Conservation (phyloP, 345 rosid genomes). For the Salix purpurea region DNA sequence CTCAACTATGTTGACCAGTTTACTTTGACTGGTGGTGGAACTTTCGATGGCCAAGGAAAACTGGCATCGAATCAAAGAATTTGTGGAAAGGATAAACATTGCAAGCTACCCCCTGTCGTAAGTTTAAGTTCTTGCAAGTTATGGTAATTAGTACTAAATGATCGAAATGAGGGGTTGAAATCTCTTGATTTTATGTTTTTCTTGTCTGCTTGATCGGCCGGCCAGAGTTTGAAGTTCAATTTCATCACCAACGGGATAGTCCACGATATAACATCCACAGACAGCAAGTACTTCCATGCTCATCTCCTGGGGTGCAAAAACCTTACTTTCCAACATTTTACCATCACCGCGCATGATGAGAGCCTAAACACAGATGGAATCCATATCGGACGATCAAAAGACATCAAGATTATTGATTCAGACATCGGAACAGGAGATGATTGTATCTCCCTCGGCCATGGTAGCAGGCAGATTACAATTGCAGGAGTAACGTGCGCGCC, state of each 20-base stretch:
- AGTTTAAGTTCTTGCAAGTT: background rate
- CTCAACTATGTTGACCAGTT: conserved; percentile 24
- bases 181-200: background rate
- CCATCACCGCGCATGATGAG: background rate
- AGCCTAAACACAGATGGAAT: background rate
- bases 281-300: background rate
- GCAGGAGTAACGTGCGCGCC: background rate
- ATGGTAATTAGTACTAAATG: background rate
- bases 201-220: background rate
- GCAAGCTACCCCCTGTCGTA: background rate
- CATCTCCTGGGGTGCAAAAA: background rate
- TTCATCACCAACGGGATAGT: background rate
- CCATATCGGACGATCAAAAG: background rate
- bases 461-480: background rate
- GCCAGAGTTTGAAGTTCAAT: background rate
- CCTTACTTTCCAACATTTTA: background rate
- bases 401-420: background rate
- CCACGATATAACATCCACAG: background rate
- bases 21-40: background rate
- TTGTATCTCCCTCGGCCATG: background rate
- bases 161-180: background rate
- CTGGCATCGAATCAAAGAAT: background rate
- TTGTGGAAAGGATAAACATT: background rate
- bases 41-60: background rate
- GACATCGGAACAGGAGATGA: background rate